These are phyloP conservation scores for Geosmithia morbida DNA, from an alignment of 2,329 filamentous ascomycete genomes.

Conservation along the genomic window DNA sequence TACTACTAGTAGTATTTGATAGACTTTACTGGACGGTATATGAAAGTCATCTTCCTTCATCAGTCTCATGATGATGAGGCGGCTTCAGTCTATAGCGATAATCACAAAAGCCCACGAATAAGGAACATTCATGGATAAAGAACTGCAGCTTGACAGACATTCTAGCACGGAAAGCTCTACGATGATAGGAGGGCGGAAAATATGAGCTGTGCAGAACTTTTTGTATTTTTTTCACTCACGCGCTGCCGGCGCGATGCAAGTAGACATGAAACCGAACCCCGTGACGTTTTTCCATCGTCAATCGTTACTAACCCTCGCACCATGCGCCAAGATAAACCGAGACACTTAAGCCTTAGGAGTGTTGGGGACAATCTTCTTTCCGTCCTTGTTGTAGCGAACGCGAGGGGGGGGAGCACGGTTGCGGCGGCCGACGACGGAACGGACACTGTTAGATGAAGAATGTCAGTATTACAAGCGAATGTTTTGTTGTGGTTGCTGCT, in stretches of 20 bases:
- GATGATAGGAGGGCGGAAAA: too few species aligned
- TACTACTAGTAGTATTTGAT: too few species aligned
- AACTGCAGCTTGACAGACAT: too few species aligned
- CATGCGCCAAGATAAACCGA: background rate
- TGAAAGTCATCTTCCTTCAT: too few species aligned
- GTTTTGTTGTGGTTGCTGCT: background rate
- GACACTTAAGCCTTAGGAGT: slow-evolving; percentile 21
- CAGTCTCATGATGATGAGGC: too few species aligned
- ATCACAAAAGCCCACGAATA: too few species aligned
- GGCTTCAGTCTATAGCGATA: too few species aligned
- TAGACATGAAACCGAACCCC: background rate
- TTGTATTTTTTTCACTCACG: background rate
- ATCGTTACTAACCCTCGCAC: background rate
- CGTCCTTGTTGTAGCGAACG: slow-evolving; percentile 99
- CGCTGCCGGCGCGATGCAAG: slow-evolving; percentile 1
- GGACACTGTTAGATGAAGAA: slow-evolving; percentile 53
- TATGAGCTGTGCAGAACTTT: background rate
- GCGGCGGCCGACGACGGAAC: slow-evolving; percentile 89
- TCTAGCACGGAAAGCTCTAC: too few species aligned
- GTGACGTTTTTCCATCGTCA: slow-evolving; percentile 1
- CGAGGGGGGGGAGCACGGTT: slow-evolving; percentile 97
- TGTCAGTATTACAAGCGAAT: slow-evolving; percentile 22
- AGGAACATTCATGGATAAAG: too few species aligned
- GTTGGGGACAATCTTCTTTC: slow-evolving; percentile 96
- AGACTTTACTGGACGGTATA: too few species aligned